These are phyloP conservation scores for Aristolochia contorta DNA, from an alignment of 164 flowering plant genomes.

Conservation along the genomic window DNA sequence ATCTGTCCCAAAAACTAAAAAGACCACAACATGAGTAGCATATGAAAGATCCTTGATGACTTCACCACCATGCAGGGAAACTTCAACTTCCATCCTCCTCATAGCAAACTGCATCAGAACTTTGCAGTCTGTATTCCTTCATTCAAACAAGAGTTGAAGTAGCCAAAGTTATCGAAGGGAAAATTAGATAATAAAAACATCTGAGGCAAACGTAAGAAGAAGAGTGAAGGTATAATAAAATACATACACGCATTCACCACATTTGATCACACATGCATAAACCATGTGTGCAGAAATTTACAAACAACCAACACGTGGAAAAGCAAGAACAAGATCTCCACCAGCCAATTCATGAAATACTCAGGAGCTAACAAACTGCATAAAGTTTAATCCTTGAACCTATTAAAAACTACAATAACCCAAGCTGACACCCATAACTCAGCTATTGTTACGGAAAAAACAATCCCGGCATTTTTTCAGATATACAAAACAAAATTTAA, in stretches of 20 bases:
- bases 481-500: not conserved
- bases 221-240: not conserved
- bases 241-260: not conserved
- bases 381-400: no score
- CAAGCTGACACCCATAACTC: not conserved
- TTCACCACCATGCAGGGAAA: constrained; percentile 67
- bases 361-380: no score
- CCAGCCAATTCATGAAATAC: no score
- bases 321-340: no score
- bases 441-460: not conserved
- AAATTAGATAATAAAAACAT: not conserved
- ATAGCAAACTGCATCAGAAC: constrained; percentile 34
- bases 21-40: constrained; percentile 75
- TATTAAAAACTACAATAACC: not conserved
- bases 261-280: not conserved
- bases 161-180: not conserved
- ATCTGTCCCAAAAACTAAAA: constrained; percentile 27
- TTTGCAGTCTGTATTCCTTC: constrained; percentile 40
- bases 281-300: no score
- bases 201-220: not conserved
- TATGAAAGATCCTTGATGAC: constrained; percentile 33
- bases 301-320: no score
- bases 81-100: constrained; percentile 69
- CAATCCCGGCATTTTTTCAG: not conserved
- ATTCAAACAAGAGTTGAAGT: constrained; percentile 6